phyloP scores from a whole-genome alignment of 2,329 filamentous ascomycete genomes.

The Penicillium sp. region DNA sequence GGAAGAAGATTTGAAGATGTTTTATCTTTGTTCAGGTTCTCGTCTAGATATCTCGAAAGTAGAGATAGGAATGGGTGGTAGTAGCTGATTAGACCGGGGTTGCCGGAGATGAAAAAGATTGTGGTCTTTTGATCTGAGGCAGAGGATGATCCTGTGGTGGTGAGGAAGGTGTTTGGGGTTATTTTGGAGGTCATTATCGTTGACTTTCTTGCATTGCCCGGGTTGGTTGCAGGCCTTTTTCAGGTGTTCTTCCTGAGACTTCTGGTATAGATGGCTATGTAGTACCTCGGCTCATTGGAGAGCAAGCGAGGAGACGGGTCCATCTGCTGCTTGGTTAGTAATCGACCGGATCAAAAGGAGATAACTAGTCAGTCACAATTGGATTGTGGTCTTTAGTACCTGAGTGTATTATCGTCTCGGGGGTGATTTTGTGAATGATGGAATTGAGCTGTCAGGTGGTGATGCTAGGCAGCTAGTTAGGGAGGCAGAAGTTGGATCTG shows the following conservation, averaged over 20 bases:
- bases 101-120: conserved; percentile 50
- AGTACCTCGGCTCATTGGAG: no score
- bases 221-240: not conserved
- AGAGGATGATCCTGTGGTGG: conserved; percentile 19
- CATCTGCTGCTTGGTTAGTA: not conserved
- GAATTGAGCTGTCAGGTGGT: not conserved
- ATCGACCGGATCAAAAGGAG: no score
- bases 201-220: not conserved
- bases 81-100: conserved; percentile 50
- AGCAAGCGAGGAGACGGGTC: not conserved
- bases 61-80: conserved; percentile 45
- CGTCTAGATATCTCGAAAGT: conserved; percentile 27
- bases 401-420: not conserved
- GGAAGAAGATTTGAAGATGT: not conserved
- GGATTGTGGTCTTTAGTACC: not conserved
- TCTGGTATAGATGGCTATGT: not conserved
- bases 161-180: conserved; percentile 32
- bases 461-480: no score
- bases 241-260: not conserved
- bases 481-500: conserved; percentile 1
- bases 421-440: not conserved
- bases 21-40: not conserved
- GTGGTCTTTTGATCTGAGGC: conserved; percentile 18
- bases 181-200: conserved; percentile 26
- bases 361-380: not conserved